These are phyloP conservation scores for Coemansia sp. DNA, from an alignment of 192 early-diverging fungal genomes.

Conservation along the genomic window DNA sequence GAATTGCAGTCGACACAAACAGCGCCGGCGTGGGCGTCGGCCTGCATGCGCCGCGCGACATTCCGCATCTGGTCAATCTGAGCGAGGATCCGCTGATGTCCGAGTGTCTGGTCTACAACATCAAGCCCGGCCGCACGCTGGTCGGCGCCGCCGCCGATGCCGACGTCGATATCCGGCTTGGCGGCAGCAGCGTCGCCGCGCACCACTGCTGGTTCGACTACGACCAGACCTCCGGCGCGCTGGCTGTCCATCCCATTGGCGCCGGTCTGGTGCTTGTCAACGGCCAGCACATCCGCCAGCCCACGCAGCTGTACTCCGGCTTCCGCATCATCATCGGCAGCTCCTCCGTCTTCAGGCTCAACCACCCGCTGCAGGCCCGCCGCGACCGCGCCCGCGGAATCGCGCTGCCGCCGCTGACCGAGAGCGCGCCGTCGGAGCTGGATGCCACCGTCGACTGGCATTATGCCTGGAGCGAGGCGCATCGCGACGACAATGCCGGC, in stretches of 20 bases:
- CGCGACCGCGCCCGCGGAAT: conserved; percentile 16
- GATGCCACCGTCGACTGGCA: conserved; percentile 69
- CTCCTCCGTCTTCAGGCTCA: conserved; percentile 83
- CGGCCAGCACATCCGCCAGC: conserved; percentile 64
- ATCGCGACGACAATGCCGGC: conserved; percentile 44
- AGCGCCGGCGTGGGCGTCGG: conserved; percentile 60
- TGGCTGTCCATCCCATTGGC: conserved; percentile 63
- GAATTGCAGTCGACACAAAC: conserved; percentile 72
- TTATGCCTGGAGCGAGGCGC: conserved; percentile 71
- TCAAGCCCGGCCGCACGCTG: conserved; percentile 70
- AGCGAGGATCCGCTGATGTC: conserved; percentile 89
- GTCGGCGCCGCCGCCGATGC: conserved; percentile 60
- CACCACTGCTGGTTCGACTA: conserved; percentile 80
- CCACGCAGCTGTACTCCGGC: conserved; percentile 65
- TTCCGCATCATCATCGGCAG: conserved; percentile 80
- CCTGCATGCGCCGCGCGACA: conserved; percentile 72
- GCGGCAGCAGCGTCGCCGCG: conserved; percentile 59
- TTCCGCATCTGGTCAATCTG: conserved; percentile 86
- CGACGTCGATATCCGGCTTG: conserved; percentile 56
- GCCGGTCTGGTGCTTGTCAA: conserved; percentile 75
- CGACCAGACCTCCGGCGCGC: conserved; percentile 41
- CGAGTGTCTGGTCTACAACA: conserved; percentile 87
- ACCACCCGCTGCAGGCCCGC: conserved; percentile 78
- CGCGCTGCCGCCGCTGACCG: conserved; percentile 1
- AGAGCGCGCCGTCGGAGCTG: conserved; percentile 8